Conservation (phyloP, 306 rosid species). For the Carpinus viminea region DNA sequence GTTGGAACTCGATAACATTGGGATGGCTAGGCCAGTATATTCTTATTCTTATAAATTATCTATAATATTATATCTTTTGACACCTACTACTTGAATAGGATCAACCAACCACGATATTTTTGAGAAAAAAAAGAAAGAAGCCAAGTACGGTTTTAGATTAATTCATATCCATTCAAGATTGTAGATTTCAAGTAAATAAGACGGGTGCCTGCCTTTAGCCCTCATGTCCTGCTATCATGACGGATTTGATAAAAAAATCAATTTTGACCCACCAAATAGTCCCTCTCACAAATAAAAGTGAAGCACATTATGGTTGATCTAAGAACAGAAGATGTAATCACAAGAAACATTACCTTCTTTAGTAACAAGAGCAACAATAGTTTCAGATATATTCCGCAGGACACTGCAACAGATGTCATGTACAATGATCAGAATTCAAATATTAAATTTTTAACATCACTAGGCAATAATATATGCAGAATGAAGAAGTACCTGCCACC, state of each 20-base stretch:
- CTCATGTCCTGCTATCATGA: neutral
- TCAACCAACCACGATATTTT: neutral
- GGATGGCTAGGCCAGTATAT: neutral
- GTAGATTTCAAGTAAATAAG: neutral
- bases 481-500: conserved; percentile 67
- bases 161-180: neutral
- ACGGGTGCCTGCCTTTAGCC: neutral
- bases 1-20: neutral
- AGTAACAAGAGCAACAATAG: conserved; percentile 65
- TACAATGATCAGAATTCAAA: conserved; percentile 13
- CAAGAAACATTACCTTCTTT: conserved; percentile 59
- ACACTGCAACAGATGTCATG: conserved; percentile 57
- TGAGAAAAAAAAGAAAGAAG: neutral
- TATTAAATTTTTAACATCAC: neutral
- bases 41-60: neutral
- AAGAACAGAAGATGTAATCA: neutral
- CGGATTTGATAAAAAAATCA: neutral
- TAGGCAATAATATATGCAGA: conserved; percentile 11
- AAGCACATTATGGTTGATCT: conserved; percentile 4
- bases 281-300: conserved; percentile 10
- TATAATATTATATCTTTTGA: neutral
- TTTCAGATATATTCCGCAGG: conserved; percentile 68
- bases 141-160: neutral
- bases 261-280: conserved; percentile 12
- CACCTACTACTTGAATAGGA: neutral